These are phyloP conservation scores for Apiospora sp. DNA, from an alignment of 2,329 filamentous ascomycete genomes.

Conservation along the genomic window DNA sequence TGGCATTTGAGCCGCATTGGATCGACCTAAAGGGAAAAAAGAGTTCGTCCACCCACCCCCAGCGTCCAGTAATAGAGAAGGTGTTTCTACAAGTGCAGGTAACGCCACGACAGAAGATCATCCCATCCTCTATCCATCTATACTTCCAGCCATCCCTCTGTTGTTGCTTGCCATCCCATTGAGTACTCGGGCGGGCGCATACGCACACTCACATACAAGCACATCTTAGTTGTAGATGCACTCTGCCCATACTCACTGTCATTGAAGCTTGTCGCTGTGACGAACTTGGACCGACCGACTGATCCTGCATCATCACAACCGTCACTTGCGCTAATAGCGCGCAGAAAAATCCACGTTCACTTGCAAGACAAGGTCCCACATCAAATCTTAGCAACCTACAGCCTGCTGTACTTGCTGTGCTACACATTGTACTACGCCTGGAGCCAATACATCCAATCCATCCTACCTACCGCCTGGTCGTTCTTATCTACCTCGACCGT, in stretches of 20 bases:
- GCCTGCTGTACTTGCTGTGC: background rate
- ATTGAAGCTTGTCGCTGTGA: background rate
- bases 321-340: constrained; percentile 1
- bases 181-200: background rate
- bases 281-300: too few relatives aligned
- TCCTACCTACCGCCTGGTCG: background rate
- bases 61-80: background rate
- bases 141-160: background rate
- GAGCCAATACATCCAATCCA: background rate
- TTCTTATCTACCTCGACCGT: background rate
- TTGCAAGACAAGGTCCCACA: constrained; percentile 20
- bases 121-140: background rate
- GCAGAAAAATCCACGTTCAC: constrained; percentile 17
- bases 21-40: background rate
- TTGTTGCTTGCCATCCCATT: background rate
- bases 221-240: background rate
- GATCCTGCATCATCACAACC: constrained; percentile 5
- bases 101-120: constrained; percentile 1
- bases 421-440: background rate
- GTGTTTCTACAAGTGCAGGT: constrained; percentile 2
- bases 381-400: constrained; percentile 15
- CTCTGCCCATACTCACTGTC: background rate
- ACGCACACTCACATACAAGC: too few relatives aligned
- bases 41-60: background rate
- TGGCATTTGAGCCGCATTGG: constrained; percentile 16